Percentiles rank a stretch among this genome's conserved stretches.
phyloP scores from a whole-genome alignment of 2,329 filamentous ascomycete species.

The Triangularia setosa region DNA sequence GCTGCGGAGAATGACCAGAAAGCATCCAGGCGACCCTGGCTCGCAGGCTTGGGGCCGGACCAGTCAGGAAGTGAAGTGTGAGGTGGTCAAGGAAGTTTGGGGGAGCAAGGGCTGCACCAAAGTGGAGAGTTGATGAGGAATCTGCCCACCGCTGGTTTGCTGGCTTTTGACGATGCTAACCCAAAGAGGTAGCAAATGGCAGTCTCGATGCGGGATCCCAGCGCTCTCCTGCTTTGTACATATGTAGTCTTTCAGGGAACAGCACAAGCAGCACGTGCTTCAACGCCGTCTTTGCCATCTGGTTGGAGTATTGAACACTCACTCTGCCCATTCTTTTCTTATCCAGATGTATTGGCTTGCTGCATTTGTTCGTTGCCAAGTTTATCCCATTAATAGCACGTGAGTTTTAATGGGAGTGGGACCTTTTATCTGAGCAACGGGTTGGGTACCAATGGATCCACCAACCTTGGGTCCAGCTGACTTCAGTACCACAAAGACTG shows the following conservation, averaged over 20 bases:
- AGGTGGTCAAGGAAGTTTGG: conserved; percentile 3
- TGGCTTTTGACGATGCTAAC: background rate
- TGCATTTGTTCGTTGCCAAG: background rate
- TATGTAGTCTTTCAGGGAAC: background rate
- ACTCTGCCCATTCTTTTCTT: background rate
- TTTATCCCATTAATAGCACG: background rate
- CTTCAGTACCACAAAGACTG: background rate
- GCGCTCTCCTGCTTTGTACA: conserved; percentile 5
- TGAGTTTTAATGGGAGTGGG: background rate
- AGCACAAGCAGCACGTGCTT: background rate
- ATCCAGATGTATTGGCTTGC: background rate
- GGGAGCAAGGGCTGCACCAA: conserved; percentile 6
- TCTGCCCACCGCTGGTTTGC: conserved; percentile 14
- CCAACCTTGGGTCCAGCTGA: background rate
- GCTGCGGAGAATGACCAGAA: conserved; percentile 12
- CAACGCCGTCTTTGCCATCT: background rate
- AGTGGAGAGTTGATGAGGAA: conserved; percentile 10
- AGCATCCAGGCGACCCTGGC: conserved; percentile 13
- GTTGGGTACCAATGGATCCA: background rate
- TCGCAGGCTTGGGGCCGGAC: conserved; percentile 11
- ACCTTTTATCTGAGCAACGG: background rate
- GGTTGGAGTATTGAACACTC: background rate
- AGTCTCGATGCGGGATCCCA: conserved; percentile 1
- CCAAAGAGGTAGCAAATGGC: background rate
- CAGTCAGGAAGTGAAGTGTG: conserved; percentile 19